These are phyloP conservation scores for Malus fusca DNA, from an alignment of 306 rosid genomes.

Conservation along the genomic window DNA sequence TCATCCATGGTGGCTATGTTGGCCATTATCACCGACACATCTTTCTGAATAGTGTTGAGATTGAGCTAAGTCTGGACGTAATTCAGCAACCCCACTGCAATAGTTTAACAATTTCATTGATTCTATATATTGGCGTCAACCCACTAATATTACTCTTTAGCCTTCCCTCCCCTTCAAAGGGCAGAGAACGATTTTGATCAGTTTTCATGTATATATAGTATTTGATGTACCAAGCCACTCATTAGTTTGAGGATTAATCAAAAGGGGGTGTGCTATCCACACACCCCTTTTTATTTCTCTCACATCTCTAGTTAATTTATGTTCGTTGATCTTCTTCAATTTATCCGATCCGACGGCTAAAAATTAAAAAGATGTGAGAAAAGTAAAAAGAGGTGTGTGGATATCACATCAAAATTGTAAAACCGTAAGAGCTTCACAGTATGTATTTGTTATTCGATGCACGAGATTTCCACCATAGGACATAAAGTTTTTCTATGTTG, in stretches of 20 bases:
- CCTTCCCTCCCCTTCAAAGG: slow-evolving; percentile 35
- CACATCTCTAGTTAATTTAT: no score
- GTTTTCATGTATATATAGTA: background rate
- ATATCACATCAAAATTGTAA: background rate
- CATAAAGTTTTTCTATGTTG: background rate
- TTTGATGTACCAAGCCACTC: background rate
- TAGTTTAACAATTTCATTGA: background rate
- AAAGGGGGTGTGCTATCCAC: no score
- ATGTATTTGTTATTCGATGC: background rate
- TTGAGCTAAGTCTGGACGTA: background rate
- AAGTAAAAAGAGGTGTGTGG: no score
- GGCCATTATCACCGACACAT: slow-evolving; percentile 9
- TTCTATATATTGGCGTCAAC: slow-evolving; percentile 14
- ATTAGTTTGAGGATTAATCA: background rate
- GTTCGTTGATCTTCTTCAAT: no score
- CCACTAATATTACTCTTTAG: slow-evolving; percentile 5
- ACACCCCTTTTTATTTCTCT: no score
- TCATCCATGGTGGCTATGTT: slow-evolving; percentile 13
- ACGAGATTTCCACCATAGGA: background rate
- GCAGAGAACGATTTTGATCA: background rate
- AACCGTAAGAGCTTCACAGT: background rate
- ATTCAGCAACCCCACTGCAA: background rate
- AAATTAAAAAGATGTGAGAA: no score
- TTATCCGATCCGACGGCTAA: no score
- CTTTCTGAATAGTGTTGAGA: background rate